Evolutionary conservation across 768 basidiomycete species (phyloP).

Genomic region (Royoungia palumana): DNA sequence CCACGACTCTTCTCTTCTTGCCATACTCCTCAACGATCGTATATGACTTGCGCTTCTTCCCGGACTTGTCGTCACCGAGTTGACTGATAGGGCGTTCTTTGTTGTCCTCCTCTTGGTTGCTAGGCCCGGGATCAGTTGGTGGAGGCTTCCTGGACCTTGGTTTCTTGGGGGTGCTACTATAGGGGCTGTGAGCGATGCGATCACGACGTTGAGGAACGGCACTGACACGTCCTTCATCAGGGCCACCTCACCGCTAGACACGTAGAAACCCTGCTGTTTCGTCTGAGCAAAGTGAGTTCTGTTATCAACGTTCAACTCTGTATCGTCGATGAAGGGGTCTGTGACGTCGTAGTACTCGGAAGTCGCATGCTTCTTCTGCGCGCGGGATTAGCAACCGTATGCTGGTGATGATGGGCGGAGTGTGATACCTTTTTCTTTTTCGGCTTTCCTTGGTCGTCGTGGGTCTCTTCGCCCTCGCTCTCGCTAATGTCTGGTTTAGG

Average conservation of each 20-base stretch:
- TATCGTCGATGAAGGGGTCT: conserved; percentile 98
- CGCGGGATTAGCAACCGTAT: conserved; percentile 4
- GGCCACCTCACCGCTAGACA: conserved; percentile 84
- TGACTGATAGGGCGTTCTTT: conserved; percentile 51
- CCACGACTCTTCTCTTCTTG: conserved; percentile 70
- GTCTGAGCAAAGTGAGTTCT: conserved; percentile 90
- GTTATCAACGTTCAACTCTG: conserved; percentile 86
- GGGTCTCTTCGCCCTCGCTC: conserved; percentile 48
- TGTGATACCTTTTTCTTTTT: conserved; percentile 38
- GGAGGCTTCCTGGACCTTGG: conserved; percentile 60
- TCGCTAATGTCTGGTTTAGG: conserved; percentile 53
- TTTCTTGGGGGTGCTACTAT: conserved; percentile 59
- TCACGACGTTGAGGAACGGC: neutral
- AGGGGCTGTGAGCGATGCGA: conserved; percentile 19
- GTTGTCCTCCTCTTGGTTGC: conserved; percentile 39
- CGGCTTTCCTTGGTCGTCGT: conserved; percentile 32
- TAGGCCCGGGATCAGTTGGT: conserved; percentile 21
- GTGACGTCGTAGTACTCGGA: conserved; percentile 85
- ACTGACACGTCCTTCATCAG: conserved; percentile 70
- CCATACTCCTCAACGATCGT: conserved; percentile 51
- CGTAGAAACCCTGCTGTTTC: conserved; percentile 91
- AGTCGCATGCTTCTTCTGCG: conserved; percentile 47
- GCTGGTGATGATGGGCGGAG: conserved; percentile 5
- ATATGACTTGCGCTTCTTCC: conserved; percentile 55
- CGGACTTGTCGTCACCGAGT: conserved; percentile 37